Evolutionary conservation across 1,284 basidiomycete genomes (phyloP).

Genomic region (Trichosporon sp.): DNA sequence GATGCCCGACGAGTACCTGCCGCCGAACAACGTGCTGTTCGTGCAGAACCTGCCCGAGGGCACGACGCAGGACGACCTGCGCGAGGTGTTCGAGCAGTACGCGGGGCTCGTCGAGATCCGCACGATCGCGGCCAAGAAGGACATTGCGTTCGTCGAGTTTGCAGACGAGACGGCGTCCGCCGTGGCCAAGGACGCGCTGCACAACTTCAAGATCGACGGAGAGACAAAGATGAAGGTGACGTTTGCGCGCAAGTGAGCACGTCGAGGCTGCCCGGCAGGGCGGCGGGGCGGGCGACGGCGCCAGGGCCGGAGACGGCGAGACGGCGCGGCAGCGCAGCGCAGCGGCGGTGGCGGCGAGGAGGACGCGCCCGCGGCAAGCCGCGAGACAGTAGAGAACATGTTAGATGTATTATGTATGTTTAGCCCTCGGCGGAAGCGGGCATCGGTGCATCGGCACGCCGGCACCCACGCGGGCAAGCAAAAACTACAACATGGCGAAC

Average conservation of each 20-base stretch:
- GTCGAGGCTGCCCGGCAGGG: not conserved
- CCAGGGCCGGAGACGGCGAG: no score
- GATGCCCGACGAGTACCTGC: conserved; percentile 99
- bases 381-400: not conserved
- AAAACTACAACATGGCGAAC: not conserved
- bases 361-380: no score
- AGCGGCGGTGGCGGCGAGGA: no score
- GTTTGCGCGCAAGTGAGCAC: conserved; percentile 14
- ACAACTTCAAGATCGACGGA: conserved; percentile 86
- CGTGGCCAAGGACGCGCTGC: conserved; percentile 85
- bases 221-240: conserved; percentile 19
- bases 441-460: not conserved
- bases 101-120: conserved; percentile 90
- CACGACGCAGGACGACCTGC: conserved; percentile 80
- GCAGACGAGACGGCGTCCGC: conserved; percentile 82
- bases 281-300: no score
- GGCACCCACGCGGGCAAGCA: no score
- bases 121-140: conserved; percentile 90
- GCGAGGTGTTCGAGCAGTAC: conserved; percentile 85
- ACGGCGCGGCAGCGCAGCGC: no score
- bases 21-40: conserved; percentile 98
- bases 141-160: conserved; percentile 95
- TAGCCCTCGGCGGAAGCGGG: not conserved
- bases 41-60: conserved; percentile 89
- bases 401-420: conserved; percentile 1